Conservation (phyloP, 805 yeast genomes). For the Komagataella mondaviorum region DNA sequence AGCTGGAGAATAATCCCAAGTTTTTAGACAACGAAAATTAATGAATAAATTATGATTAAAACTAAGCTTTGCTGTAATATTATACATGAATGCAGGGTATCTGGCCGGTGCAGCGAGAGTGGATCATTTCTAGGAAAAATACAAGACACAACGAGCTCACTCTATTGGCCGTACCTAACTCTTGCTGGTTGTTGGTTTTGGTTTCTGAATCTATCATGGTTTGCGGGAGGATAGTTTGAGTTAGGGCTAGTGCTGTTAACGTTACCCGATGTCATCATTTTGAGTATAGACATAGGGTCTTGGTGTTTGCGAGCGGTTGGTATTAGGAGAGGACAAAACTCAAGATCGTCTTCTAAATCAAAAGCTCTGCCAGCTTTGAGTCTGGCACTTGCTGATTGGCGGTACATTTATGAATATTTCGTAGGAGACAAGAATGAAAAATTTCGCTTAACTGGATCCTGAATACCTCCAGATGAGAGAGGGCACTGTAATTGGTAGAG, state of each 20-base stretch:
- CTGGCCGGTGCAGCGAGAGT: not conserved
- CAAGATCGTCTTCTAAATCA: constrained; percentile 58
- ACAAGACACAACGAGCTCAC: not conserved
- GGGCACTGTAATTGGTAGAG: not conserved
- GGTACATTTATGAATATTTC: not conserved
- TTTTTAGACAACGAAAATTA: constrained; percentile 43
- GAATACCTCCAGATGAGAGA: not conserved
- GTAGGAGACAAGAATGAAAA: not conserved
- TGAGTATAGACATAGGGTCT: not conserved
- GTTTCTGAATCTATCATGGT: not conserved
- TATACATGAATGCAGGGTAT: not conserved
- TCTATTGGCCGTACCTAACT: not conserved
- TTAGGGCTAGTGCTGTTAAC: not conserved
- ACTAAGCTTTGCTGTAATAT: not conserved
- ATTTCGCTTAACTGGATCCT: constrained; percentile 4
- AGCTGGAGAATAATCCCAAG: constrained; percentile 68
- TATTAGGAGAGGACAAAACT: constrained; percentile 45
- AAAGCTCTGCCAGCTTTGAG: constrained; percentile 55
- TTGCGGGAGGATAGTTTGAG: not conserved
- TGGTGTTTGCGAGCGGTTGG: not conserved
- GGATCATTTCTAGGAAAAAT: not conserved
- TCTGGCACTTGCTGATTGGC: constrained; percentile 25
- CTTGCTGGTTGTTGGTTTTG: not conserved
- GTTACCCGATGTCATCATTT: not conserved
- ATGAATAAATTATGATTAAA: not conserved